Conservation (phyloP, 164 flowering plant species). For the Taxillus chinensis region DNA sequence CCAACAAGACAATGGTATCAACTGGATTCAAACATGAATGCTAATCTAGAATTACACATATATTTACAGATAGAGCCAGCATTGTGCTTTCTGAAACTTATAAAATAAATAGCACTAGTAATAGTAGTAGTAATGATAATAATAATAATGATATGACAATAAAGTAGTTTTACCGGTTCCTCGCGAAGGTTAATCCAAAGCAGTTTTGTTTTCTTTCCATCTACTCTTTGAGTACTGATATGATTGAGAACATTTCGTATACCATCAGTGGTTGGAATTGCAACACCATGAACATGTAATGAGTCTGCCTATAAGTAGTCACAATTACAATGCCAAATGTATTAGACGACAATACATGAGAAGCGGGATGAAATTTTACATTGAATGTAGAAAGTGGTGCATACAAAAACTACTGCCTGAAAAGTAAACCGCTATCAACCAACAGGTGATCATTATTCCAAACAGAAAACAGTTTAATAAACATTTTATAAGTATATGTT, state of each 20-base stretch:
- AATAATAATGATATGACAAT: too few relatives aligned
- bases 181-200: conserved; percentile 91
- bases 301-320: conserved; percentile 48
- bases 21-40: neutral
- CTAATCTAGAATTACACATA: neutral
- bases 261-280: conserved; percentile 80
- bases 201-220: conserved; percentile 47
- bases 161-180: conserved; percentile 58
- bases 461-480: too few relatives aligned
- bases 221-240: conserved; percentile 48
- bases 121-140: too few relatives aligned
- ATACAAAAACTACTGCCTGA: too few relatives aligned
- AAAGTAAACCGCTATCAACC: too few relatives aligned
- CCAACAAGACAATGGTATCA: too few relatives aligned
- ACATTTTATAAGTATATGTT: too few relatives aligned
- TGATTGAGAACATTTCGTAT: conserved; percentile 77
- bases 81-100: neutral
- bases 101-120: too few relatives aligned
- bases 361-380: too few relatives aligned
- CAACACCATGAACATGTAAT: conserved; percentile 85
- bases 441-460: too few relatives aligned
- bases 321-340: conserved; percentile 1
- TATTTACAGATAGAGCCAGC: neutral
- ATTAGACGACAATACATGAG: neutral
- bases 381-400: too few relatives aligned